Percentiles rank a stretch among this genome's conserved stretches.
These are phyloP conservation scores for Raffaelea deltoideospora DNA, from an alignment of 2,329 filamentous ascomycete genomes.

Conservation along the genomic window DNA sequence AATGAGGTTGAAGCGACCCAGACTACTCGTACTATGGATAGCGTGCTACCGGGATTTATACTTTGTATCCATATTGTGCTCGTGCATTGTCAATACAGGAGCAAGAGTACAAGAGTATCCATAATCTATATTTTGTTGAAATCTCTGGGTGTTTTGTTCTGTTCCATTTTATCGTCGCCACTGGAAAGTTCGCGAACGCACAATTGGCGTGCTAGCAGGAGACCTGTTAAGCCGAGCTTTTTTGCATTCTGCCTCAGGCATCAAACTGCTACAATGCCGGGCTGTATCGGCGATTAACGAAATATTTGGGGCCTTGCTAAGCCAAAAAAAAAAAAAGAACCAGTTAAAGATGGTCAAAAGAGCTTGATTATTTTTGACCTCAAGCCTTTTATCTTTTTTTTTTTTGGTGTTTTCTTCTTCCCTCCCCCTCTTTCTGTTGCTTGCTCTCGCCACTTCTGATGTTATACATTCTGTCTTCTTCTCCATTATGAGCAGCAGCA, in stretches of 20 bases:
- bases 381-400: neutral
- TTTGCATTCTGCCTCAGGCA: neutral
- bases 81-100: too few species aligned
- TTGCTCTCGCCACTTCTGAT: neutral
- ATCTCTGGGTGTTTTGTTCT: too few species aligned
- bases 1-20: too few species aligned
- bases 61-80: too few species aligned
- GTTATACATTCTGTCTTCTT: neutral
- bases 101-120: too few species aligned
- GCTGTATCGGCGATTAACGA: neutral
- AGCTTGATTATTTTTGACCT: neutral
- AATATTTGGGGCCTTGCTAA: neutral
- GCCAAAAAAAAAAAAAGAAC: constrained; percentile 2
- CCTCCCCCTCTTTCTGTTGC: neutral
- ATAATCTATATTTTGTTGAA: too few species aligned
- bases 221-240: neutral
- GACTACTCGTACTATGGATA: too few species aligned
- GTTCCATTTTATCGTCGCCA: too few species aligned
- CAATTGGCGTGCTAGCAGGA: too few species aligned
- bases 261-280: too few species aligned
- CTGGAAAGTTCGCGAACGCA: too few species aligned
- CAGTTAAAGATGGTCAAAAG: neutral
- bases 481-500: constrained; percentile 17
- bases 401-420: neutral
- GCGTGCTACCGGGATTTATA: too few species aligned